Base-by-base conservation (phyloP, 2,329 filamentous ascomycete species). In the Lachnellula hyalina region DNA sequence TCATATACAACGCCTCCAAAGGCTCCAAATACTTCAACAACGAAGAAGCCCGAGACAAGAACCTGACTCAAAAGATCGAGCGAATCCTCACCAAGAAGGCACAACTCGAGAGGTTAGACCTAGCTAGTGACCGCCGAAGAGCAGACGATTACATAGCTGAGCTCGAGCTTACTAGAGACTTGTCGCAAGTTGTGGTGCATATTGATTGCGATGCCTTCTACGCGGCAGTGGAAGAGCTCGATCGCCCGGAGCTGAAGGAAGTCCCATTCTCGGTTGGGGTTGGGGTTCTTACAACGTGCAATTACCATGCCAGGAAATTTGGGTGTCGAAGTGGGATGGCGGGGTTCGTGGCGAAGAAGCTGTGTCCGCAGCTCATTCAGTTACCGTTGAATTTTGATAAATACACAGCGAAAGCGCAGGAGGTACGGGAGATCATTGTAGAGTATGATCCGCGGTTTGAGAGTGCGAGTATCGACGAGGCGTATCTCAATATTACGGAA, bases 171-270 rank as follows among this genome's bases (percentile, higher is more conserved):
- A 78, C 80, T 1, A 81, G 94, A 47, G 92, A 97, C 67, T 75
- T 99, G 36, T 86, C 85, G 0, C 94, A 97, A 69, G 77, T 83
- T 54, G 83, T 97, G 23, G 87, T 97, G 0, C 94, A 99, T 68
- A 82, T 97, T 47, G 94, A 99, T 70, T 97, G 94, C 72, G 94
- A 99, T 75, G 94, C 94, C 15, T 99, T 99, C 72, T 99, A 94
- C 67, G 94, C 94, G 0, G 90, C 94, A 0, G 94, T 97, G 0
- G 94, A 97, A 70, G 89, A 86, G 62, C 79, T 92, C 3, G 86
- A 90, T 65, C 80, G 87, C 1, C 94, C 93, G 0, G 92, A 96
- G 68, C 78, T 99, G 46, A 89, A 87, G 56, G 78, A 91, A 40
- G 76, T 96, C 0, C 94, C 94, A 0, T 96, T 99, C 73, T 91